Conservation (phyloP, 148 eudicot species). For the Spergularia bocconei region DNA sequence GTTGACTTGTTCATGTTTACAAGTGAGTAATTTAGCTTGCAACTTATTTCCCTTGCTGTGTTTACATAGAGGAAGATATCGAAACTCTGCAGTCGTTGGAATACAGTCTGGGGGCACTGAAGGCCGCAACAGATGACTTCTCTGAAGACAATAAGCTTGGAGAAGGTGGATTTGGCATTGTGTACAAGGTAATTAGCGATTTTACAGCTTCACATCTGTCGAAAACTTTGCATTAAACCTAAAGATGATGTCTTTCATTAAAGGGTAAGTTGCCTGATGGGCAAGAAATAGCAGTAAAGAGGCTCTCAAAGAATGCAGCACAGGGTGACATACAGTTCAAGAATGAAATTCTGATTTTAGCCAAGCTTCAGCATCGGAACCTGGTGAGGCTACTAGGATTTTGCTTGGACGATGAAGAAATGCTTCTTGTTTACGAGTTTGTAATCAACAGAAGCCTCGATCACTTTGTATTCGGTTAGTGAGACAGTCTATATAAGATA, state of each 20-base stretch:
- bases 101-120: conserved; percentile 21
- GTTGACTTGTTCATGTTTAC: too few relatives aligned
- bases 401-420: conserved; percentile 33
- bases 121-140: conserved; percentile 45
- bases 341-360: conserved; percentile 28
- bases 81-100: conserved; percentile 26
- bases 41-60: not conserved
- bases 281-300: conserved; percentile 29
- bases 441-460: conserved; percentile 30
- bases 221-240: not conserved
- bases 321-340: conserved; percentile 28
- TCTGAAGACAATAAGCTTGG: conserved; percentile 46
- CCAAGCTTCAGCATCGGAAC: conserved; percentile 31
- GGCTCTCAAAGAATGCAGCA: conserved; percentile 19
- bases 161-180: conserved; percentile 59
- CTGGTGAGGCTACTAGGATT: conserved; percentile 30
- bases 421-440: conserved; percentile 32
- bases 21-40: too few relatives aligned
- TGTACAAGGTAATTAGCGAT: conserved; percentile 39
- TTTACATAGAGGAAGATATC: conserved; percentile 26
- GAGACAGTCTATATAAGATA: not conserved
- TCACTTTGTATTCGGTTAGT: conserved; percentile 23
- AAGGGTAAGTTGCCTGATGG: conserved; percentile 34
- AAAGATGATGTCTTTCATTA: not conserved
- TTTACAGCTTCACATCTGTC: not conserved